phyloP scores from a whole-genome alignment of 345 rosid genomes.

The Nephelium lappaceum region DNA sequence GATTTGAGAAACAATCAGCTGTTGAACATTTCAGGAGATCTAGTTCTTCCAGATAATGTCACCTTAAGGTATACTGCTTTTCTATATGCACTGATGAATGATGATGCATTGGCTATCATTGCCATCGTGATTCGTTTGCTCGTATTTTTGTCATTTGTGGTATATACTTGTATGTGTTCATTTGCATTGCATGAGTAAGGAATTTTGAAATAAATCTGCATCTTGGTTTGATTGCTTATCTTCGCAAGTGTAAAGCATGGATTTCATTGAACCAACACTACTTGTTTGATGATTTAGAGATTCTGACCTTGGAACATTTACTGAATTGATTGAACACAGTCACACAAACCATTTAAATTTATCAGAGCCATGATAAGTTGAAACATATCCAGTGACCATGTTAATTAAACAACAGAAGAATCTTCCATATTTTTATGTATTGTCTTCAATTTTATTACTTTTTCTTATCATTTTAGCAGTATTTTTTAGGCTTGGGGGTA shows the following conservation, averaged over 20 bases:
- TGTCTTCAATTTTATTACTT: conserved; percentile 10
- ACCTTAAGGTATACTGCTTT: conserved; percentile 65
- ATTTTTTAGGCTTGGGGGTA: conserved; percentile 73
- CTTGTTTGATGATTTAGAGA: no score
- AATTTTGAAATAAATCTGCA: neutral
- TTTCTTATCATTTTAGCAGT: conserved; percentile 35
- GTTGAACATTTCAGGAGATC: conserved; percentile 59
- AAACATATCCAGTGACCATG: neutral
- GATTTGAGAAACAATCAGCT: conserved; percentile 80
- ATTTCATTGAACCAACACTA: no score
- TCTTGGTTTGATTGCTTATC: neutral
- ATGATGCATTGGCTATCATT: neutral
- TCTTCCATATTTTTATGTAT: neutral
- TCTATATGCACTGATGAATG: neutral
- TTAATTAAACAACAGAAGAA: neutral
- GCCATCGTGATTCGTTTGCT: neutral
- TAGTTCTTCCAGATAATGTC: conserved; percentile 71
- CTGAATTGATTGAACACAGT: neutral
- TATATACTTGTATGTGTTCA: no score
- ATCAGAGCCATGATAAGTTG: neutral
- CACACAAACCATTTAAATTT: neutral
- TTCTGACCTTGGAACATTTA: no score
- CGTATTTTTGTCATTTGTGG: neutral
- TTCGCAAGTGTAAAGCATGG: neutral
- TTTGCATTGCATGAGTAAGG: neutral